Base-by-base conservation (phyloP, 2,329 filamentous ascomycete genomes). In the Diaporthe batatas region DNA sequence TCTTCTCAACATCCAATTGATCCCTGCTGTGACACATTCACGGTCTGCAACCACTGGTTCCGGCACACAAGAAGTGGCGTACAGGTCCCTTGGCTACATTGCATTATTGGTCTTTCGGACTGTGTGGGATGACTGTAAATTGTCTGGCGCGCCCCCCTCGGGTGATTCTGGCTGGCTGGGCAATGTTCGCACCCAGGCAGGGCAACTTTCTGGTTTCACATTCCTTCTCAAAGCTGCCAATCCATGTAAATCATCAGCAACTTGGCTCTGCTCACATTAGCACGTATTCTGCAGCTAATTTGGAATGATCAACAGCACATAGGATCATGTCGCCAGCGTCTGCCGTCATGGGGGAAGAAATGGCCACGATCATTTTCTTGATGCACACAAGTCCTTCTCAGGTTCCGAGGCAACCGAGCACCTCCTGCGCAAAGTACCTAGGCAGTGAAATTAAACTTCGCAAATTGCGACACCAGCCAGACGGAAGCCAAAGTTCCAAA, bases 1-100 rank as follows among this genome's bases (percentile, higher is more conserved):
- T 62, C 57, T 62, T 62, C 57, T 44, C 16, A 44, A 44, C 36
- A 44, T 12, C 36, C 36, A 44, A 29, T 44, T 6, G 7, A 12
- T 18, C 57, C 57, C 44, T 11, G 36, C 36, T 29, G 36, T 44
- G 57, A 36, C 14, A 21, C 14, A 25, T n/a, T 44, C 29, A 16
- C n/a, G 14, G 7, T 44, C 2, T 29, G 36, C 44, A 49, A 23
- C 21, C 21, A 49, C 44, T 49, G 21, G 21, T 49, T 49, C 23
- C 36, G 57, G 7, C 25, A 6, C 25, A 62, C 12, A 42, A 29
- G 18, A 62, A 62, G 16, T 62, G 57, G 57, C 23, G 57, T 44
- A 29, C 57, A 29, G 16, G 11, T n/a, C 23, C 16, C 57, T 62
- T 62, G 57, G 57, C 57, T 44, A 44, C 29, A 21, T 62, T 44